These are phyloP conservation scores for Geosmithia morbida DNA, from an alignment of 2,329 filamentous ascomycete species.

Conservation along the genomic window DNA sequence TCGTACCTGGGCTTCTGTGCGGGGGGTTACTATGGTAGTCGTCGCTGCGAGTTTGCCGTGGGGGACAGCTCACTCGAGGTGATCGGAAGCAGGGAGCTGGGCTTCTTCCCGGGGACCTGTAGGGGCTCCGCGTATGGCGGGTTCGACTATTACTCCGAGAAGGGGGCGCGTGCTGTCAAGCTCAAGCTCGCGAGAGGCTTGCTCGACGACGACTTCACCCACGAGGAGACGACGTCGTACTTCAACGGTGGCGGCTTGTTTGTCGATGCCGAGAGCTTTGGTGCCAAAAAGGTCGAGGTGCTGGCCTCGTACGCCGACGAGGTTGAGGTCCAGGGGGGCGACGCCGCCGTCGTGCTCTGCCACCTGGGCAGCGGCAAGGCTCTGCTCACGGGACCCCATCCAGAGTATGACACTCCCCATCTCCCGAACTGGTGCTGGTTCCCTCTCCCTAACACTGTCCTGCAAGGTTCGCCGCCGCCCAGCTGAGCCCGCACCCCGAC, in stretches of 20 bases:
- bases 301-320: slow-evolving; percentile 67
- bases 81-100: slow-evolving; percentile 69
- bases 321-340: slow-evolving; percentile 61
- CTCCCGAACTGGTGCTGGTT: too few relatives aligned
- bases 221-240: slow-evolving; percentile 53
- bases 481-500: slow-evolving; percentile 54
- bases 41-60: slow-evolving; percentile 81
- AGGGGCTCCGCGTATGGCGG: slow-evolving; percentile 78
- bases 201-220: slow-evolving; percentile 31
- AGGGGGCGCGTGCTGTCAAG: slow-evolving; percentile 59
- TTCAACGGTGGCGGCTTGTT: slow-evolving; percentile 95
- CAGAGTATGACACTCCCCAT: too few relatives aligned
- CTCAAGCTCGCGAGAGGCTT: slow-evolving; percentile 48
- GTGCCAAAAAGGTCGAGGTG: slow-evolving; percentile 56
- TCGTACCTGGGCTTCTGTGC: slow-evolving; percentile 86
- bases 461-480: slow-evolving; percentile 63
- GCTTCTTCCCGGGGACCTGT: slow-evolving; percentile 77
- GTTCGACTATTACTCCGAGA: slow-evolving; percentile 83
- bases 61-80: slow-evolving; percentile 69
- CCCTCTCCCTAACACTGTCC: neutral
- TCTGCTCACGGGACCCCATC: slow-evolving; percentile 77
- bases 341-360: slow-evolving; percentile 72
- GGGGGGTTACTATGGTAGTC: slow-evolving; percentile 79
- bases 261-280: slow-evolving; percentile 55
- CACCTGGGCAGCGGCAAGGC: slow-evolving; percentile 68